Evolutionary conservation across 2,329 filamentous ascomycete genomes (phyloP).

Genomic region (Neofusicoccum umdonicola): DNA sequence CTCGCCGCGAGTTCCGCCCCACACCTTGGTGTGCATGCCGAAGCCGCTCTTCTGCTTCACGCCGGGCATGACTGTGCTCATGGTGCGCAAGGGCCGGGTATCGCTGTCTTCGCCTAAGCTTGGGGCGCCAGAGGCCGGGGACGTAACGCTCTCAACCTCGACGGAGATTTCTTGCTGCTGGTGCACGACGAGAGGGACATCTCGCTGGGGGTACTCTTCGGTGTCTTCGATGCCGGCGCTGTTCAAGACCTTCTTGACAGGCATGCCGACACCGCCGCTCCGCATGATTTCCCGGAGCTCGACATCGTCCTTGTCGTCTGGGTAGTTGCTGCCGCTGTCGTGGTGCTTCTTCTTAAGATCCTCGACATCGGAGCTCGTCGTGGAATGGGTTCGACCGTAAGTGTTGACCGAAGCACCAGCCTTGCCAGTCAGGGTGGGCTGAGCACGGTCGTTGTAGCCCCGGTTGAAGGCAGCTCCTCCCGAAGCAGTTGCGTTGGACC

Average conservation of each 20-base stretch:
- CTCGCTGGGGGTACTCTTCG: neutral
- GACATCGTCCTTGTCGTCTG: neutral
- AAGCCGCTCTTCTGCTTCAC: neutral
- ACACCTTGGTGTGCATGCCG: conserved; percentile 2
- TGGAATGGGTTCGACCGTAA: neutral
- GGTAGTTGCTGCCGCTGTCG: neutral
- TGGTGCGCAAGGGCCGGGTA: neutral
- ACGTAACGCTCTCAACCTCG: neutral
- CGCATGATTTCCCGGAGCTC: conserved; percentile 3
- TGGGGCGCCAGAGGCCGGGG: neutral
- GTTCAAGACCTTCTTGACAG: neutral
- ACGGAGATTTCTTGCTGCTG: neutral
- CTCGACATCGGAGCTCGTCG: neutral
- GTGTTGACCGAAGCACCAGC: neutral
- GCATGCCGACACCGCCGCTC: neutral
- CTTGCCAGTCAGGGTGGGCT: neutral
- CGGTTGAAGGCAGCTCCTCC: neutral
- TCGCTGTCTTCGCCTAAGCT: conserved; percentile 8
- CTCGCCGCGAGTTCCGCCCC: neutral
- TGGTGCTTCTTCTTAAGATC: neutral
- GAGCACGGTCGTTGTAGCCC: neutral
- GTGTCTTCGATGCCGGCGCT: neutral
- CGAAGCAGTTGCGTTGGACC: neutral
- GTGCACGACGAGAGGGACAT: neutral
- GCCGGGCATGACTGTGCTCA: neutral